These are phyloP conservation scores for Blastocystis sp. DNA, from an alignment of 352 stramenopile genomes.

Conservation along the genomic window DNA sequence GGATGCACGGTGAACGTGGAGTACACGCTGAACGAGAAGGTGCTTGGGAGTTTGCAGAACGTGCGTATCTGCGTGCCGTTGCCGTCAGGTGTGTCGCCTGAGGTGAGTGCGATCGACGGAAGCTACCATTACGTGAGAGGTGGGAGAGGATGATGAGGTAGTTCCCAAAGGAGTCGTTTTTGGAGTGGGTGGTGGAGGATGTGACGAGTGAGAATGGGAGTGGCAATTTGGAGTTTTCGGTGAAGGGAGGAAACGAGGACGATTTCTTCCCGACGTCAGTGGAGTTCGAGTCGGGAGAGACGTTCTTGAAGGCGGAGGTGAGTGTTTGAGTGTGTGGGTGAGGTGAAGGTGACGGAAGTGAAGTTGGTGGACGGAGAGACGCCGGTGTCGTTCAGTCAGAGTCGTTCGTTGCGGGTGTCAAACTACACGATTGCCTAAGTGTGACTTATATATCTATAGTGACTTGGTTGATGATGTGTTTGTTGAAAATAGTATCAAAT, in stretches of 20 bases:
- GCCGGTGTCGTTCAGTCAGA: slow-evolving; percentile 1
- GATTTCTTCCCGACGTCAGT: slow-evolving; percentile 51
- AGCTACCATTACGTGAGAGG: slow-evolving; percentile 6
- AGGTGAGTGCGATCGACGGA: not conserved
- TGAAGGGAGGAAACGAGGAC: not conserved
- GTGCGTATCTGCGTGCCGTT: slow-evolving; percentile 45
- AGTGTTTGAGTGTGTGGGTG: not conserved
- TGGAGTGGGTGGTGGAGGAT: slow-evolving; percentile 35
- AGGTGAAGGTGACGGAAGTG: not conserved
- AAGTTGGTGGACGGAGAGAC: not conserved
- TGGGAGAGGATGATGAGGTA: not conserved
- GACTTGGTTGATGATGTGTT: not conserved
- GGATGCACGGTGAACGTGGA: slow-evolving; percentile 24
- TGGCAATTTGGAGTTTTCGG: slow-evolving; percentile 28
- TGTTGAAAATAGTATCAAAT: not conserved
- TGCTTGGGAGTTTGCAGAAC: not conserved
- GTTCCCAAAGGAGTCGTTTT: slow-evolving; percentile 38
- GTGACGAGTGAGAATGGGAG: slow-evolving; percentile 10
- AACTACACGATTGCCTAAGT: slow-evolving; percentile 31
- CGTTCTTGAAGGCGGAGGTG: slow-evolving; percentile 8
- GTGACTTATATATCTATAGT: not conserved
- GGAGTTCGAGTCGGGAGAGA: slow-evolving; percentile 21
- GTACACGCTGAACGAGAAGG: slow-evolving; percentile 20
- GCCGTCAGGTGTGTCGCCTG: not conserved
- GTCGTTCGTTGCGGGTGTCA: not conserved